These are phyloP conservation scores for Plasmopara muralis DNA, from an alignment of 352 stramenopile genomes.

Conservation along the genomic window DNA sequence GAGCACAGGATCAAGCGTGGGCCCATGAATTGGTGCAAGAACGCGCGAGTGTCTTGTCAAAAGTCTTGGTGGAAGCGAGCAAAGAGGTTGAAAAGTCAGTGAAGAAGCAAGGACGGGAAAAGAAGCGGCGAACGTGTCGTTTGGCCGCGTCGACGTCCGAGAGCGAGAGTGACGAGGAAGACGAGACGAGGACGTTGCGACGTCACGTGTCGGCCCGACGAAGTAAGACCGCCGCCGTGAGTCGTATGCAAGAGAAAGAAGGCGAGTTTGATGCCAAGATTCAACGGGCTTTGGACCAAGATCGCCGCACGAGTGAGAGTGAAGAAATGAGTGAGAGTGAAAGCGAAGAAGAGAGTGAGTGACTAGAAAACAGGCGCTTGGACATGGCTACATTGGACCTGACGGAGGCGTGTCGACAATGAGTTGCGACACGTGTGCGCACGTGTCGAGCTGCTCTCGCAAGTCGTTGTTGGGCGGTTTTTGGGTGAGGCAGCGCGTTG, in stretches of 20 bases:
- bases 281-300: slow-evolving; percentile 44
- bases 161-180: slow-evolving; percentile 28
- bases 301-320: slow-evolving; percentile 22
- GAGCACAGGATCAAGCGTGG: slow-evolving; percentile 50
- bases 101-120: slow-evolving; percentile 33
- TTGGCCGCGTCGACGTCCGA: slow-evolving; percentile 24
- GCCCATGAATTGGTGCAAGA: slow-evolving; percentile 39
- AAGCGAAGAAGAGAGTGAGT: slow-evolving; percentile 8
- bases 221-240: slow-evolving; percentile 50
- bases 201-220: slow-evolving; percentile 43
- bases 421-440: too few species aligned
- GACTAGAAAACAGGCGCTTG: slow-evolving; percentile 5
- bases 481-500: too few species aligned
- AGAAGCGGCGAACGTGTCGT: slow-evolving; percentile 19
- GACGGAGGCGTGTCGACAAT: too few species aligned
- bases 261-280: slow-evolving; percentile 51
- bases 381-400: too few species aligned
- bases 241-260: slow-evolving; percentile 52
- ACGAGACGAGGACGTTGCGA: slow-evolving; percentile 12
- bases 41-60: slow-evolving; percentile 28
- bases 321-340: slow-evolving; percentile 22
- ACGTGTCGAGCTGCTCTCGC: too few species aligned
- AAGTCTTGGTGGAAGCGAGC: slow-evolving; percentile 32
- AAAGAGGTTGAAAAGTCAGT: slow-evolving; percentile 30
- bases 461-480: too few species aligned